Conservation (phyloP, 1,284 basidiomycete species). For the Trametes versicolor region DNA sequence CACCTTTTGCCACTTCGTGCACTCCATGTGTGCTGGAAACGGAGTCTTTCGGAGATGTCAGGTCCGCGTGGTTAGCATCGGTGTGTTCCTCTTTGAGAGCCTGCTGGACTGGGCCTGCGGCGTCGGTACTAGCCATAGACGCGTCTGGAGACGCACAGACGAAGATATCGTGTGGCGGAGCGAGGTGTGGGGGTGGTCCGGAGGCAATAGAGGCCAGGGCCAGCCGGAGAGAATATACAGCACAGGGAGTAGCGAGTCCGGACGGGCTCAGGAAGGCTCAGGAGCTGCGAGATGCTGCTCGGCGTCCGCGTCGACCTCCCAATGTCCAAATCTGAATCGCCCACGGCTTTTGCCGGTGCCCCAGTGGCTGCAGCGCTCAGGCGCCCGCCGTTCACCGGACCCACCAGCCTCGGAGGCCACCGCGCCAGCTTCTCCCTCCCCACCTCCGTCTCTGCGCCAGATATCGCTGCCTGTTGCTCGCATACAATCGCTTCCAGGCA, state of each 20-base stretch:
- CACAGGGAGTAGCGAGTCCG: constrained; percentile 10
- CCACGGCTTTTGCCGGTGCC: constrained; percentile 18
- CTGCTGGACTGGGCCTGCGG: constrained; percentile 54
- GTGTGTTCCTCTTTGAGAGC: constrained; percentile 49
- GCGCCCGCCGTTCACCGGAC: constrained; percentile 2
- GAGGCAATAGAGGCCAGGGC: constrained; percentile 3
- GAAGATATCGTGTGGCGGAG: constrained; percentile 14
- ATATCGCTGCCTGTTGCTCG: neutral
- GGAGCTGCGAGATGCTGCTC: constrained; percentile 23
- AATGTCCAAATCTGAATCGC: constrained; percentile 11
- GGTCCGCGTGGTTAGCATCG: constrained; percentile 31
- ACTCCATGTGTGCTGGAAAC: constrained; percentile 27
- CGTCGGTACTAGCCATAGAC: constrained; percentile 79
- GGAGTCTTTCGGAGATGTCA: constrained; percentile 13
- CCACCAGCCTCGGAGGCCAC: neutral
- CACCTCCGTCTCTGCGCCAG: neutral
- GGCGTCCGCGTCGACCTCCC: constrained; percentile 11
- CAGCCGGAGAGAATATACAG: constrained; percentile 19
- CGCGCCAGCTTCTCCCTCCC: neutral
- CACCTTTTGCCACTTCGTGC: constrained; percentile 23
- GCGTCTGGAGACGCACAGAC: constrained; percentile 71
- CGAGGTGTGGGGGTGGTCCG: neutral
- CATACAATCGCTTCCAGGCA: too few species aligned
- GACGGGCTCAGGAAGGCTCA: constrained; percentile 26
- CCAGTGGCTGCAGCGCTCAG: constrained; percentile 9